Evolutionary conservation across 2,329 filamentous ascomycete genomes (phyloP), one percentile per base, ranked within the genome.

Genomic region (Paraconiothyrium brasiliense): DNA sequence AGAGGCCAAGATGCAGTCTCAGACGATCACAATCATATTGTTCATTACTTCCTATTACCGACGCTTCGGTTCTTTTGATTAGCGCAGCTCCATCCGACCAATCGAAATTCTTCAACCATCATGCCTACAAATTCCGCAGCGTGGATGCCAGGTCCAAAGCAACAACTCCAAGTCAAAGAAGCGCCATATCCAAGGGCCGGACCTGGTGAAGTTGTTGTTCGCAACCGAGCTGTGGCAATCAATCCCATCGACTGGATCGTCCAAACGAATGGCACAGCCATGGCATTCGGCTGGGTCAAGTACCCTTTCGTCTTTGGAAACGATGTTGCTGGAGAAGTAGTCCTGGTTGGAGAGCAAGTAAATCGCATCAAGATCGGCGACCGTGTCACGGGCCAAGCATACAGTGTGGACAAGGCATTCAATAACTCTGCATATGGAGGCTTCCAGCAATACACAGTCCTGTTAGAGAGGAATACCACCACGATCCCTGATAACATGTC

Each of bases 361-460:
- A 71, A 72, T 8, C 73, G 79, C 7, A 81, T 82, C 69, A 69
- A 76, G 32, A 63, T 72, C 5, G 81, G 82, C 10, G 77, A 82
- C 63, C 78, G 81, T 22, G 81, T 84, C 0, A 71, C 79, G 20
- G 82, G 64, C 13, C 54, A 63, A 30, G 67, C 67, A 14, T 37
- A 65, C 2, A 49, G 49, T 16, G 62, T 60, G 13, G 69, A 66
- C 46, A 57, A 67, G 14, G 10, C 35, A 3, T 60, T 49, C 13
- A 55, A 60, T 10, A 22, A 59, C 14, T 44, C 62, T n/a, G 7
- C 76, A 74, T 79, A 84, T 61, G 85, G 85, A 3, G 76, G 79
- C 10, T 87, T 87, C 70, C 84, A 81, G 10, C 79, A 86, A 61
- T 85, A 85, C 64, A 77, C 82, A 30, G 76, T 84, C 3, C 80